Base-by-base conservation (phyloP, 495 filamentous ascomycete species). In the Baudoinia panamericana region DNA sequence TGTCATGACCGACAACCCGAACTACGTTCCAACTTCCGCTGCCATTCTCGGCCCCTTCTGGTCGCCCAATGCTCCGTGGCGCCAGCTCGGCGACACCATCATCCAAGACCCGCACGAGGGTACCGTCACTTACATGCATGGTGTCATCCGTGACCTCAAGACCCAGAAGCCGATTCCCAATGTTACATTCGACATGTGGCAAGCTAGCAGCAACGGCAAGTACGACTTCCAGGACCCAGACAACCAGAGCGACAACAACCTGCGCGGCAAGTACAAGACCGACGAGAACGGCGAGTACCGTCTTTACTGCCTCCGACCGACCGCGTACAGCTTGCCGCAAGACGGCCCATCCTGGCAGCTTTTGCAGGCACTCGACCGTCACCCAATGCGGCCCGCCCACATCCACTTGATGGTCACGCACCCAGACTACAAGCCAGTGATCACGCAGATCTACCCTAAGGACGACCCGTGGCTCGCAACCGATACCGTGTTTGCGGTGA, bases 141-240 rank as follows among this genome's bases (percentile, higher is more conserved):
- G 82, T 45, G 63, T 68, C 35, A 70, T 88, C 50, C 65, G 57
- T 41, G 82, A 88, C 62, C 70, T 84, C 54, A 69, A 73, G 38
- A 84, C 82, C 17, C 75, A 76, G 51, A 66, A 72, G 61, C 76
- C 76, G 40, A 78, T 88, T 57, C 70, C 64, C 33, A 61, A 62
- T 52, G 82, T 80, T 53, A 75, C 80, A 39, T 72, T 88, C 55
- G 83, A 90, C 59, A 78, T 86, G 66, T 90, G 83, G 83, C 80
- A 90, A 58, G 80, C 81, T 28, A 79, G 73, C 5, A 68, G 80
- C 61, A 90, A 87, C 66, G 82, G 81, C 55, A 73, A 80, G 56
- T 90, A 90, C 71, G 83, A 90, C 60, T 84, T 85, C 75, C 83
- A 90, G 64, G 83, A 87, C 61, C 76, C 79, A 26, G 65, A 74